phyloP scores from a whole-genome alignment of 805 yeast species.

The Debaryomyces hansenii region DNA sequence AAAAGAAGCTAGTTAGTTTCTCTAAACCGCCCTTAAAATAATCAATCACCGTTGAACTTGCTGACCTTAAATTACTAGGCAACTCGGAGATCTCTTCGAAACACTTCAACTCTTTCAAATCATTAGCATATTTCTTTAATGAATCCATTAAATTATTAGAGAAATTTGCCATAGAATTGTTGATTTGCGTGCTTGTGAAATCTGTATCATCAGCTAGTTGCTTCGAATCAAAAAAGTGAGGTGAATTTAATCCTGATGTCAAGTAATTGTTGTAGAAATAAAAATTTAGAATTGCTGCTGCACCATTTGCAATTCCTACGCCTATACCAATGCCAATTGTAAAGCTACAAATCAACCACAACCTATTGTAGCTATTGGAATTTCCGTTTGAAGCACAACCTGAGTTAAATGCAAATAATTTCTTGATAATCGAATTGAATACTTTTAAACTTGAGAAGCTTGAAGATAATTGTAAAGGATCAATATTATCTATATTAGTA shows the following conservation, averaged over 20 bases:
- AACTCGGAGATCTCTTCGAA: background rate
- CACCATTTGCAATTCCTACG: conserved; percentile 23
- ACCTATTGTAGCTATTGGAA: conserved; percentile 2
- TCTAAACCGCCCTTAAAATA: conserved; percentile 25
- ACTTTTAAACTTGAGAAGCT: conserved; percentile 19
- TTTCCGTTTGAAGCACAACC: background rate
- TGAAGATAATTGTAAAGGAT: conserved; percentile 31
- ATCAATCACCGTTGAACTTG: conserved; percentile 16
- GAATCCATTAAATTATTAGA: conserved; percentile 5
- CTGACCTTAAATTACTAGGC: background rate
- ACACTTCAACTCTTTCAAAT: conserved; percentile 1
- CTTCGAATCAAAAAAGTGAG: background rate
- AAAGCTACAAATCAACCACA: conserved; percentile 33
- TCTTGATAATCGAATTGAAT: conserved; percentile 14
- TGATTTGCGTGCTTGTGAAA: background rate
- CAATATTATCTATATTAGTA: conserved; percentile 17
- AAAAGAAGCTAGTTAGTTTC: conserved; percentile 15
- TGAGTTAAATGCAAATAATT: conserved; percentile 8
- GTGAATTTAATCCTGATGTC: background rate
- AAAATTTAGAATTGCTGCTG: conserved; percentile 7
- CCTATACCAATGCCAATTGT: conserved; percentile 41
- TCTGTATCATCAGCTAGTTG: background rate
- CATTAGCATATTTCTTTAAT: conserved; percentile 2
- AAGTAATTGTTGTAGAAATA: conserved; percentile 1
- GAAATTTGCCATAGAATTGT: conserved; percentile 1